Base-by-base conservation (phyloP, 176 grass and related monocot genomes). In the Cenchrus americanus region DNA sequence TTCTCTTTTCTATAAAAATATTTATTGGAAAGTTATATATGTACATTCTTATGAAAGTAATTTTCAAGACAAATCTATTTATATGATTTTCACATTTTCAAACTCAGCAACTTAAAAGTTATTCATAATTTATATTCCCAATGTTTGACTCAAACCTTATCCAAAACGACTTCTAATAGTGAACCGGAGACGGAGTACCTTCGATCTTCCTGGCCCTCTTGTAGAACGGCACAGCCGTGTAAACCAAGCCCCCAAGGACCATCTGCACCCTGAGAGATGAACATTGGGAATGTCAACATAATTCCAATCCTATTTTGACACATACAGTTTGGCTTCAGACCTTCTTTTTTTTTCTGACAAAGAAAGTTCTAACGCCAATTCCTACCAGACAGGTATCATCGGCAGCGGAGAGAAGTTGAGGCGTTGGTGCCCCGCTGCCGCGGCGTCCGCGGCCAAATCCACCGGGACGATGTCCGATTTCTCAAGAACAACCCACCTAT, bases 221-320 rank as follows among this genome's bases (percentile, higher is more conserved):
- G 80, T 90, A 92, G 66, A 92, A 84, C 10, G 93, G 93, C 27
- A 90, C 75, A 14, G 71, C 88, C 42, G 88, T 71, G 66, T 82
- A 90, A 58, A 88, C 71, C 8, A 92, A 62, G 10, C 85, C 83
- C 37, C 85, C 88, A 19, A 92, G 64, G 66, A 81, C 40, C 90
- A 87, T 86, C 47, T 83, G 85, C 62, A 74, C 77, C 90, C 93
- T 92, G 60, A 32, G 74, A 22, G 10, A 26, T 11, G 61, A 71
- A 24, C 52, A 80, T 0, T 18, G 52, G 8, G 30, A 62, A 48
- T 44, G 41, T 61, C 70, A 84, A 52, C 30, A 15, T n/a, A 26
- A 47, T 18, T 62, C 37, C 5, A 7, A 77, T 62, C 41, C n/a
- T 26, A 43, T 17, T 24, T 26, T 46, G 55, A 8, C 43, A 44